phyloP scores from a whole-genome alignment of 2,329 filamentous ascomycete genomes.

The Madurella mycetomatis region DNA sequence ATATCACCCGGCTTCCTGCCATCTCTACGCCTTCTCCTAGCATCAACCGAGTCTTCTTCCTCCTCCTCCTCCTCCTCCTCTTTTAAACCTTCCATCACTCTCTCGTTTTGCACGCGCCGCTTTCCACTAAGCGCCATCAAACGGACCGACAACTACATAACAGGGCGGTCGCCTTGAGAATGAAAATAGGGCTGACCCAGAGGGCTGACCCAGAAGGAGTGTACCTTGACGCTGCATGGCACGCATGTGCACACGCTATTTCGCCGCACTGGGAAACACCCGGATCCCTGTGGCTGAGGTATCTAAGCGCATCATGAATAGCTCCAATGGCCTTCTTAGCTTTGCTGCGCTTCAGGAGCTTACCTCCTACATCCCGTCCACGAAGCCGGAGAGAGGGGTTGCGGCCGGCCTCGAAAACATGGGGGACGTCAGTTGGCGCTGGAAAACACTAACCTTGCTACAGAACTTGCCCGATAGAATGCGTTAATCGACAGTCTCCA shows the following conservation, averaged over 20 bases:
- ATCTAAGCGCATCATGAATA: neutral
- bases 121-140: neutral
- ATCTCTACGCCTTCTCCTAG: no score
- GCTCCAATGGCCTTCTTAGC: neutral
- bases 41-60: no score
- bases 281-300: neutral
- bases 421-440: slow-evolving; percentile 23
- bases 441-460: slow-evolving; percentile 1
- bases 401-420: slow-evolving; percentile 22
- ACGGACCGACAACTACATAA: neutral
- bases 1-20: no score
- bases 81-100: neutral
- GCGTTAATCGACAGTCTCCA: slow-evolving; percentile 36
- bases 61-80: no score
- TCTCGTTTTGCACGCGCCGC: neutral
- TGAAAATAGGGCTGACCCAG: neutral
- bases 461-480: slow-evolving; percentile 26
- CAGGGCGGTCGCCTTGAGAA: no score
- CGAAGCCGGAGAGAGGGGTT: slow-evolving; percentile 26
- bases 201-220: no score
- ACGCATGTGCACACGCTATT: neutral
- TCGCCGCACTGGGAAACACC: neutral
- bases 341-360: slow-evolving; percentile 23
- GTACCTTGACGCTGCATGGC: neutral
- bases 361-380: slow-evolving; percentile 16